Evolutionary conservation across 495 filamentous ascomycete species (phyloP).

Genomic region (Aspergillus indologenus): DNA sequence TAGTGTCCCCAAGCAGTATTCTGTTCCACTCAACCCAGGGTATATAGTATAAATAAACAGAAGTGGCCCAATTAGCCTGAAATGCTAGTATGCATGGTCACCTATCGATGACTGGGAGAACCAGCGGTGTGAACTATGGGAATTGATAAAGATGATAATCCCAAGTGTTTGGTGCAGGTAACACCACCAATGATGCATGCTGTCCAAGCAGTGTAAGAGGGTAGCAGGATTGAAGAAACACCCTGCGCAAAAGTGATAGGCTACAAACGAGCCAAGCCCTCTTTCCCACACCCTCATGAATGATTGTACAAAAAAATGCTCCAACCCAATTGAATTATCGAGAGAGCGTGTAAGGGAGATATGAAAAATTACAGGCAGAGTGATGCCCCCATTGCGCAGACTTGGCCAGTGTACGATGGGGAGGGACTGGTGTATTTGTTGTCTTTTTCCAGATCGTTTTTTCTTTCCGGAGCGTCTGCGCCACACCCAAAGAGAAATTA

Average conservation of each 20-base stretch:
- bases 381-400: slow-evolving; percentile 11
- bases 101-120: neutral
- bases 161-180: neutral
- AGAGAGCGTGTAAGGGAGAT: neutral
- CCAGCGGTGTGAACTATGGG: neutral
- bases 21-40: slow-evolving; percentile 30
- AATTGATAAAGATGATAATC: neutral
- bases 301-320: slow-evolving; percentile 18
- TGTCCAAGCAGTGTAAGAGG: neutral
- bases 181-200: neutral
- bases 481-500: neutral
- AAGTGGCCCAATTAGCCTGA: slow-evolving; percentile 19
- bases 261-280: neutral
- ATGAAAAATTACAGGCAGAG: slow-evolving; percentile 11
- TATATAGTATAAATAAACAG: slow-evolving; percentile 33
- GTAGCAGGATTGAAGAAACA: neutral
- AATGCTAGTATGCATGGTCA: slow-evolving; percentile 3
- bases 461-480: neutral
- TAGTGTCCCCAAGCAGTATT: slow-evolving; percentile 16
- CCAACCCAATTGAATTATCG: slow-evolving; percentile 18
- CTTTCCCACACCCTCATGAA: neutral
- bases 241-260: neutral
- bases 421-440: neutral
- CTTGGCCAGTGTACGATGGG: neutral
- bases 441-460: neutral